Evolutionary conservation across 2,329 filamentous ascomycete species (phyloP).

Genomic region (Scedosporium dehoogii): DNA sequence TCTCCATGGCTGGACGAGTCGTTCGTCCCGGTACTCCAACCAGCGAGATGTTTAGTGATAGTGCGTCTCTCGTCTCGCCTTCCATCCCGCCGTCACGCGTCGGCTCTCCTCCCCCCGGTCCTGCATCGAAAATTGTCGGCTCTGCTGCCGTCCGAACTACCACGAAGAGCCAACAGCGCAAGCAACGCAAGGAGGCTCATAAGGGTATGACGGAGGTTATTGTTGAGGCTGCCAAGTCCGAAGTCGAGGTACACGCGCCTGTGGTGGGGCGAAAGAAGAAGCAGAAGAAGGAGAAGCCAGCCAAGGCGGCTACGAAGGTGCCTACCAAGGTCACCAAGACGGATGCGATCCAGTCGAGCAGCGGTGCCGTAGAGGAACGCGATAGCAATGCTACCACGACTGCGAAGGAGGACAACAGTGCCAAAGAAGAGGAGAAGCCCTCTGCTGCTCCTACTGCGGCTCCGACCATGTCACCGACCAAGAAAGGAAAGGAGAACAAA

Average conservation of each 20-base stretch:
- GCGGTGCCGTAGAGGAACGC: not conserved
- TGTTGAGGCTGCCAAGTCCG: constrained; percentile 37
- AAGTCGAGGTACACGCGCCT: constrained; percentile 54
- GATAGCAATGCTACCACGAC: constrained; percentile 34
- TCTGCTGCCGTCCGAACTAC: constrained; percentile 58
- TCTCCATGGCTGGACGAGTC: constrained; percentile 10
- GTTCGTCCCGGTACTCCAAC: constrained; percentile 61
- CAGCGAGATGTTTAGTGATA: constrained; percentile 69
- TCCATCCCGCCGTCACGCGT: constrained; percentile 59
- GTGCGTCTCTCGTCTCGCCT: constrained; percentile 61
- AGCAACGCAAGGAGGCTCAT: constrained; percentile 59
- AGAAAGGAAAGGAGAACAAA: constrained; percentile 12
- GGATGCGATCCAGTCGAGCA: not conserved
- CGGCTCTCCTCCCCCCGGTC: constrained; percentile 54
- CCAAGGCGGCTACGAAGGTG: constrained; percentile 12
- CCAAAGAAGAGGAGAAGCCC: constrained; percentile 7
- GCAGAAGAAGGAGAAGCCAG: constrained; percentile 61
- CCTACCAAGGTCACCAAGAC: constrained; percentile 7
- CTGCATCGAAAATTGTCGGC: constrained; percentile 42
- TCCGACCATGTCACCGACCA: not conserved
- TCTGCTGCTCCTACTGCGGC: not conserved
- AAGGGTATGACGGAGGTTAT: constrained; percentile 53
- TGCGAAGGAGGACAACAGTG: constrained; percentile 10
- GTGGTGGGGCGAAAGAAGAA: constrained; percentile 78
- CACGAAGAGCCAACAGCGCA: constrained; percentile 71